phyloP scores from a whole-genome alignment of 805 yeast genomes.

The Wilhelminamyces savonicus region DNA sequence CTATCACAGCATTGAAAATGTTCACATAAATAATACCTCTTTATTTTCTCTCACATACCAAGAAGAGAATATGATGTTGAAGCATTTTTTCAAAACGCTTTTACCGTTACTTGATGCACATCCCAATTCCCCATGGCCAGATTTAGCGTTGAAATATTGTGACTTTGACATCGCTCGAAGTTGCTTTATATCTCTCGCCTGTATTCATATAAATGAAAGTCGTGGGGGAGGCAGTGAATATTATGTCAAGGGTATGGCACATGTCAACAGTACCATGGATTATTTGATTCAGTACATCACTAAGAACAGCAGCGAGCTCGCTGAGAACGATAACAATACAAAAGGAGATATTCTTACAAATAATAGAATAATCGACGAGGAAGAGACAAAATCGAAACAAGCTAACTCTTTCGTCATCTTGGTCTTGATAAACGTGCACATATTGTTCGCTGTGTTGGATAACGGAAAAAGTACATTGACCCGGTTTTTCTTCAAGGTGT shows the following conservation, averaged over 20 bases:
- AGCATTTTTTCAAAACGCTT: conserved; percentile 49
- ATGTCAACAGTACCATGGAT: conserved; percentile 52
- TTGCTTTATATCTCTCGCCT: conserved; percentile 50
- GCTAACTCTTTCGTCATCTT: conserved; percentile 36
- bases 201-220: conserved; percentile 52
- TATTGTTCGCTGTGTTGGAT: conserved; percentile 47
- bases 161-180: conserved; percentile 53
- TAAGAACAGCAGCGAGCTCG: neutral
- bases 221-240: conserved; percentile 44
- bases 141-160: conserved; percentile 49
- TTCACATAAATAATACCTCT: no score
- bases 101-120: conserved; percentile 52
- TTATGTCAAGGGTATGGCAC: conserved; percentile 46
- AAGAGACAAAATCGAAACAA: conserved; percentile 2
- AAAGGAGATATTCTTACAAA: conserved; percentile 13
- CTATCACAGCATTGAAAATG: conserved; percentile 1
- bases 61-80: conserved; percentile 50
- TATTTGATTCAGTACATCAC: conserved; percentile 40
- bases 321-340: conserved; percentile 5
- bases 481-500: conserved; percentile 42
- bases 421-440: conserved; percentile 47
- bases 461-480: conserved; percentile 49
- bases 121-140: conserved; percentile 59
- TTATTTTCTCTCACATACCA: conserved; percentile 24
- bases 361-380: neutral